Evolutionary conservation across 805 yeast genomes (phyloP).

Genomic region (Schizosaccharomyces cryophilus): DNA sequence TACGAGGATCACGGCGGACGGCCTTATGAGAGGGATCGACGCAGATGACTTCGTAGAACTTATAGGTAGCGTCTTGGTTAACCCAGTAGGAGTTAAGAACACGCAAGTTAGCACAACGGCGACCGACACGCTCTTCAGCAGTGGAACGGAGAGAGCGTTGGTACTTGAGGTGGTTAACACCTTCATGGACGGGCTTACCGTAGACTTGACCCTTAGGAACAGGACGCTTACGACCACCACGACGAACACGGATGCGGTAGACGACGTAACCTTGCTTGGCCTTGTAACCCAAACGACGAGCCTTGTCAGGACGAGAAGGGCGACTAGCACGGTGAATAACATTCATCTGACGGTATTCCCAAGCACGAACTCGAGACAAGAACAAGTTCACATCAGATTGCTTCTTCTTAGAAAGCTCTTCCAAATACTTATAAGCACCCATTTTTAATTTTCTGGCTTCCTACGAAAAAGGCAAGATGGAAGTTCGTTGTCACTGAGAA

Average conservation of each 20-base stretch:
- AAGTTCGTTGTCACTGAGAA: not conserved
- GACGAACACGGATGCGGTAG: constrained; percentile 97
- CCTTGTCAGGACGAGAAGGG: constrained; percentile 99
- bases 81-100: constrained; percentile 99
- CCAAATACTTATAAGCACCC: constrained; percentile 99
- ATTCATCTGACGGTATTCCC: constrained; percentile 99
- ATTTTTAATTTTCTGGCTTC: not conserved
- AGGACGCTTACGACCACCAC: constrained; percentile 99
- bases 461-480: not conserved
- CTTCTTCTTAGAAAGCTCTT: constrained; percentile 93
- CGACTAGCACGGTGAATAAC: constrained; percentile 96
- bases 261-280: constrained; percentile 99
- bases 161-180: constrained; percentile 97
- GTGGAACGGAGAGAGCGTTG: constrained; percentile 94
- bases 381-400: constrained; percentile 98
- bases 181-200: constrained; percentile 99
- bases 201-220: constrained; percentile 99
- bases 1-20: constrained; percentile 92
- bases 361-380: constrained; percentile 97
- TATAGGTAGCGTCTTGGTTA: constrained; percentile 98
- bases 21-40: constrained; percentile 97
- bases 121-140: constrained; percentile 99
- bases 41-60: constrained; percentile 93
- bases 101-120: constrained; percentile 96
- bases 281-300: constrained; percentile 99